Evolutionary conservation across 192 early-diverging fungal genomes (phyloP), one percentile per base, ranked within the genome.

Genomic region (Linnemannia elongata): DNA sequence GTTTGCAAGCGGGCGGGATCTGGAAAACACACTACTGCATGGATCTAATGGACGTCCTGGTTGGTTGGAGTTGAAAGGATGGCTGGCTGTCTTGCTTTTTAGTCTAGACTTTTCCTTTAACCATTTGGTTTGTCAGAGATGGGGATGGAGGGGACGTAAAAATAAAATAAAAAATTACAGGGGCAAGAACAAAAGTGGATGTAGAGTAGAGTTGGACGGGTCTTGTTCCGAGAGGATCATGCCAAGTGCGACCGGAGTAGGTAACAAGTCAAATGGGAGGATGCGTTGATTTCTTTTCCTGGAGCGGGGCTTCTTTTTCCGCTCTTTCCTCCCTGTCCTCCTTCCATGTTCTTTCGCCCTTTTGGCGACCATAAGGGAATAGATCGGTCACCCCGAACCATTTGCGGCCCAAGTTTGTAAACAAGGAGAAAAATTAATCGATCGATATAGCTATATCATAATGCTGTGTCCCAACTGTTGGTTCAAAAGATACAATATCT

Each of bases 281-380:
- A 17, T 12, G 13, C 44, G 72, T 24, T 9, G 6, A 73, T 49
- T 45, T 41, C 44, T 41, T 38, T 42, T 41, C 44, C 44, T 45
- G 9, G 44, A 42, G 39, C 38, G 39, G 69, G 39, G 39, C 39
- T 55, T 55, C 44, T 33, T 75, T 75, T 22, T 49, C 63, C 10
- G 35, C 66, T 38, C 9, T 72, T 72, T 35, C 18, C 17, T 72
- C 22, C 20, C 1, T 39, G 47, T n/a, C 1, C 44, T 35, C 38
- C 27, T 39, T 60, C 45, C 13, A n/a, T 74, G 22, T 74, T 57
- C 74, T 75, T 75, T 75, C 4, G 74, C 74, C 74, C 74, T 75
- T 75, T 75, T 75, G 74, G 55, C 74, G 74, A 52, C 1, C 6
- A 2, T n/a, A 20, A 30, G 27, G 47, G 10, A 41, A 30, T 17